Conservation (phyloP, 352 stramenopile species). For the Phytopythium vexans region DNA sequence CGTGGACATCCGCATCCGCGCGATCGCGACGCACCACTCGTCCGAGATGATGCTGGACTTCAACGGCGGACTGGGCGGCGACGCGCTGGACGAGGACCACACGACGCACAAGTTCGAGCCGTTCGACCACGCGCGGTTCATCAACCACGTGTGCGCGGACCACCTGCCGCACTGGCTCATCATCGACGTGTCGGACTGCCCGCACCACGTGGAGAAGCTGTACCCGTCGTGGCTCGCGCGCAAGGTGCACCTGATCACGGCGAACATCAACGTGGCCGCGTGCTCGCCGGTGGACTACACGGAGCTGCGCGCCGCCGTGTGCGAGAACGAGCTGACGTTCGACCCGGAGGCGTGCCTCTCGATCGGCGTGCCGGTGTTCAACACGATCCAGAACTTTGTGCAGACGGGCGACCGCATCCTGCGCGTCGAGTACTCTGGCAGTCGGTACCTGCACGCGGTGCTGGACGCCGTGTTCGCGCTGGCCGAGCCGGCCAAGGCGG, state of each 20-base stretch:
- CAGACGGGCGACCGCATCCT: slow-evolving; percentile 91
- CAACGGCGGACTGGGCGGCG: slow-evolving; percentile 50
- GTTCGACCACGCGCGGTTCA: slow-evolving; percentile 70
- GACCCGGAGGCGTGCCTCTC: slow-evolving; percentile 76
- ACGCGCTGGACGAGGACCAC: slow-evolving; percentile 21
- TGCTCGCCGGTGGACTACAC: slow-evolving; percentile 70
- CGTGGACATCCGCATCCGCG: slow-evolving; percentile 80
- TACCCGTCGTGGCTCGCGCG: slow-evolving; percentile 89
- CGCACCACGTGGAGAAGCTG: slow-evolving; percentile 67
- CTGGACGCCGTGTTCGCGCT: slow-evolving; percentile 45
- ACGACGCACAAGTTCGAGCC: slow-evolving; percentile 14
- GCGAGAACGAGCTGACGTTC: slow-evolving; percentile 88
- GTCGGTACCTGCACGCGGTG: slow-evolving; percentile 82
- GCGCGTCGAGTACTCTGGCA: slow-evolving; percentile 89
- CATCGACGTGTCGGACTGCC: slow-evolving; percentile 92
- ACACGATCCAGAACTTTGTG: slow-evolving; percentile 91
- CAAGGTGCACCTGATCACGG: slow-evolving; percentile 92
- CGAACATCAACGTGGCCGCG: slow-evolving; percentile 89
- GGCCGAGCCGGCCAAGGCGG: slow-evolving; percentile 20
- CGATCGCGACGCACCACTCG: slow-evolving; percentile 61
- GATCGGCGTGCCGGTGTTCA: slow-evolving; percentile 90
- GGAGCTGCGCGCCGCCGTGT: slow-evolving; percentile 63
- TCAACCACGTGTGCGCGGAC: slow-evolving; percentile 77
- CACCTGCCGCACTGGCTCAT: slow-evolving; percentile 92
- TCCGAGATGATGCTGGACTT: slow-evolving; percentile 66